phyloP scores from a whole-genome alignment of 306 rosid genomes.

The Dalbergia cochinchinensis region DNA sequence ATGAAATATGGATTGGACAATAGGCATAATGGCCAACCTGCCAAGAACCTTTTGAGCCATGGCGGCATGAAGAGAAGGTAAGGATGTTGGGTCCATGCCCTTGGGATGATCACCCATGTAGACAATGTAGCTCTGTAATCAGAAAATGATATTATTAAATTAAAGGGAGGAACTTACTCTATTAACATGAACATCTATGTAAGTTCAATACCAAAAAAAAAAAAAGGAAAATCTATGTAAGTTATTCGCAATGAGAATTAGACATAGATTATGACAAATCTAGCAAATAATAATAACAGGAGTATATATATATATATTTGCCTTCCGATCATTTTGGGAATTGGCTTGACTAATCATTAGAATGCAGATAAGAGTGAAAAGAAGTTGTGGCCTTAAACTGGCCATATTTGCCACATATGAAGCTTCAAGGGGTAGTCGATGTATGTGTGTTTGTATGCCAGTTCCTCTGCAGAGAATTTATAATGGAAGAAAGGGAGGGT shows the following conservation, averaged over 20 bases:
- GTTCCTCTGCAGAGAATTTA: not conserved
- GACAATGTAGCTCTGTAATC: constrained; percentile 49
- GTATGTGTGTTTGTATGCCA: not conserved
- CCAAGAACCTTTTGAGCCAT: constrained; percentile 51
- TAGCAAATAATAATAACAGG: not conserved
- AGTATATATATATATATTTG: not conserved
- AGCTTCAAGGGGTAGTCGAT: not conserved
- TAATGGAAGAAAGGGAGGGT: not conserved
- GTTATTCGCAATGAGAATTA: not conserved
- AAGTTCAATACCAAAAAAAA: no score
- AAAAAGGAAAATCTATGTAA: no score
- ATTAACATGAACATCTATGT: not conserved
- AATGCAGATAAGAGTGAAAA: constrained; percentile 14
- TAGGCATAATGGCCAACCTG: constrained; percentile 31
- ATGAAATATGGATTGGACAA: not conserved
- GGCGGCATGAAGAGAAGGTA: constrained; percentile 45
- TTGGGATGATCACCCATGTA: constrained; percentile 56
- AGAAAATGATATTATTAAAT: not conserved
- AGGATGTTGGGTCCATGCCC: constrained; percentile 31
- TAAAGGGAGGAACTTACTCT: not conserved
- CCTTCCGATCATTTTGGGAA: constrained; percentile 44
- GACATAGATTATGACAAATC: not conserved
- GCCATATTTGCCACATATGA: not conserved
- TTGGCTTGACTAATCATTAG: not conserved
- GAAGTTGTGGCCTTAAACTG: constrained; percentile 16